Percentiles rank a stretch among this genome's conserved stretches.
Evolutionary conservation across 176 grass and related monocot species (phyloP).

Genomic region (Hordeum vulgare): DNA sequence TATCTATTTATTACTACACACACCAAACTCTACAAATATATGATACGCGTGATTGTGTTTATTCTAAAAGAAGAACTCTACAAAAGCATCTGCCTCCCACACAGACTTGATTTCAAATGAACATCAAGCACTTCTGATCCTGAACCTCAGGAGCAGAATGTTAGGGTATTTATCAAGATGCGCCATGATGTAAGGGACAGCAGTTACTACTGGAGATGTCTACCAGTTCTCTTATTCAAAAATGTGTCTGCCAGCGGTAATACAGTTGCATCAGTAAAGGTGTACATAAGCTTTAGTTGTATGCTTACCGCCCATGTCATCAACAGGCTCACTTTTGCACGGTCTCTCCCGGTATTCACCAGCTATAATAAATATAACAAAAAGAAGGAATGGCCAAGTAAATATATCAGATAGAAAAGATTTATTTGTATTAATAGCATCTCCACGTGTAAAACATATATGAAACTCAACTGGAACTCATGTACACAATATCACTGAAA

Average conservation of each 20-base stretch:
- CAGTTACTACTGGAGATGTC: not conserved
- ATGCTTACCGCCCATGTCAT: slow-evolving; percentile 96
- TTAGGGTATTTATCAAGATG: slow-evolving; percentile 8
- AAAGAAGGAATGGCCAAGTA: slow-evolving; percentile 1
- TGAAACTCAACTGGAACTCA: not conserved
- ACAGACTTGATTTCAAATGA: not conserved
- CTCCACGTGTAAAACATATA: not conserved
- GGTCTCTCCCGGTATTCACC: slow-evolving; percentile 92
- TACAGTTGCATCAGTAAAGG: not conserved
- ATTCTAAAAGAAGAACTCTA: not conserved
- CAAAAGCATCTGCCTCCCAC: not conserved
- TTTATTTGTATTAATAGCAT: slow-evolving; percentile 2
- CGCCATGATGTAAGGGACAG: not conserved
- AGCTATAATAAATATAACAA: slow-evolving; percentile 46
- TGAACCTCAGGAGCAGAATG: not conserved
- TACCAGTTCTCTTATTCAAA: not conserved
- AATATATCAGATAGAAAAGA: not conserved
- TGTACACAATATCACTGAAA: not conserved
- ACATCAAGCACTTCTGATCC: not conserved
- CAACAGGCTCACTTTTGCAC: slow-evolving; percentile 95
- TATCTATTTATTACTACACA: not conserved
- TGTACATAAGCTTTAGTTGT: not conserved
- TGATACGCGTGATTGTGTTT: not conserved
- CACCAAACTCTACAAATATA: not conserved
- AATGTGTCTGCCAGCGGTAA: not conserved